A percentile compares a stretch with the other conserved stretches of the same genome.
Evolutionary conservation across 257 asterid species (phyloP).

Genomic region (Ophiorrhiza pumila): DNA sequence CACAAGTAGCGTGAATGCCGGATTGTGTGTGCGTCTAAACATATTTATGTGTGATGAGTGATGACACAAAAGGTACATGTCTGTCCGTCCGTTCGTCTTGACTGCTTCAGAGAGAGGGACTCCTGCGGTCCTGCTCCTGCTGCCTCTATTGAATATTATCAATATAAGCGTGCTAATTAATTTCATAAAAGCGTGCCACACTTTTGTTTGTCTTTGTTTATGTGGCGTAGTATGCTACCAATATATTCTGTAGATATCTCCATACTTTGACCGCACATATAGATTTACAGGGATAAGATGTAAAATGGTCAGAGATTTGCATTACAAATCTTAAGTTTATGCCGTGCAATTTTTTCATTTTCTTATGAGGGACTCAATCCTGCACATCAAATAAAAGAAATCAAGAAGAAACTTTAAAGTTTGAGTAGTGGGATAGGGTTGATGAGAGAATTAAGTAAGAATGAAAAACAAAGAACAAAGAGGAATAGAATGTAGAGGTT

Average conservation of each 20-base stretch:
- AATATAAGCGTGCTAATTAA: neutral
- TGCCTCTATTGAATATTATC: neutral
- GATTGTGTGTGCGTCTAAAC: conserved; percentile 10
- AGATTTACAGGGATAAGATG: neutral
- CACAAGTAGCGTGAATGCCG: conserved; percentile 45
- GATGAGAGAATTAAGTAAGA: neutral
- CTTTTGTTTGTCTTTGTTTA: neutral
- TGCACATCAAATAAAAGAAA: no score
- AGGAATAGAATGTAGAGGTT: conserved; percentile 9
- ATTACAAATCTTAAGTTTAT: no score
- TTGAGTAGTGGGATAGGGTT: conserved; percentile 2
- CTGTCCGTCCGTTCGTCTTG: conserved; percentile 22
- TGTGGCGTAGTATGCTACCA: neutral
- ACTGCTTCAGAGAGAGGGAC: conserved; percentile 18
- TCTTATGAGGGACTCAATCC: no score
- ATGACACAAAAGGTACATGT: conserved; percentile 12
- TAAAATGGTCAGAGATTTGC: no score
- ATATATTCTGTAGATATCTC: neutral
- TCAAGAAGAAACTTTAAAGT: neutral
- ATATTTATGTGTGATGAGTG: neutral
- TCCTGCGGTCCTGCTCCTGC: neutral
- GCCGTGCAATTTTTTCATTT: no score
- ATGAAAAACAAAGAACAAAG: neutral
- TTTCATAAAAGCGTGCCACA: conserved; percentile 3
- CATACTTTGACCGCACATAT: neutral